Conservation (phyloP, 2,329 filamentous ascomycete genomes). For the Pseudopyrenochaeta lycopersici region DNA sequence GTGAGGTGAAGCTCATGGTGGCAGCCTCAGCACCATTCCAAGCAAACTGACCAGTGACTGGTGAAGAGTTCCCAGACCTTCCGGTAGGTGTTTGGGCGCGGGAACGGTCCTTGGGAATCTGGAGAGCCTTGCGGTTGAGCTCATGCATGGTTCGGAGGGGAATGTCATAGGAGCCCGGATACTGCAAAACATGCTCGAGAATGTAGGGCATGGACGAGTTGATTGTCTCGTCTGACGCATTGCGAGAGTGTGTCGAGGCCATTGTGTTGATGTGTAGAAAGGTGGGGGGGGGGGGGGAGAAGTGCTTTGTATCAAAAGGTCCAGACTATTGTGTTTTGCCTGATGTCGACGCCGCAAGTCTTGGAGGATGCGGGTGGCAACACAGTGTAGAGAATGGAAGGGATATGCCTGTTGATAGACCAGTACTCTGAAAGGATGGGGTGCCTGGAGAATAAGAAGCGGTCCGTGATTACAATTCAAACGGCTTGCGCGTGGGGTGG, state of each 20-base stretch:
- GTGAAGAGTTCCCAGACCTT: slow-evolving; percentile 48
- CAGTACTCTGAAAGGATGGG: slow-evolving; percentile 9
- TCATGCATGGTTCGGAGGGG: slow-evolving; percentile 74
- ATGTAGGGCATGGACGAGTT: slow-evolving; percentile 46
- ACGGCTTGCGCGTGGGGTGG: slow-evolving; percentile 27
- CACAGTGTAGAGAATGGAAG: slow-evolving; percentile 3
- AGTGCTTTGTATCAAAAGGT: slow-evolving; percentile 4
- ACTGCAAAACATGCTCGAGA: slow-evolving; percentile 61
- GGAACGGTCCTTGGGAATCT: slow-evolving; percentile 40
- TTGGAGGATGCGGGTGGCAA: slow-evolving; percentile 10
- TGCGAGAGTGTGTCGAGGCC: slow-evolving; percentile 50
- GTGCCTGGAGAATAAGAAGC: slow-evolving; percentile 9
- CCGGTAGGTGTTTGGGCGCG: slow-evolving; percentile 47
- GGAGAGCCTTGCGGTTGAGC: slow-evolving; percentile 66
- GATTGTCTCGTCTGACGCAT: slow-evolving; percentile 46
- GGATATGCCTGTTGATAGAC: slow-evolving; percentile 5
- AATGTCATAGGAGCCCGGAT: slow-evolving; percentile 71
- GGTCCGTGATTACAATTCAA: slow-evolving; percentile 21
- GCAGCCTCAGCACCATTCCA: slow-evolving; percentile 47
- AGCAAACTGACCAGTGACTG: slow-evolving; percentile 37
- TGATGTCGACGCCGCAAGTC: slow-evolving; percentile 16
- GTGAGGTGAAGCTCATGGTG: slow-evolving; percentile 59
- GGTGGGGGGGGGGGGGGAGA: not conserved
- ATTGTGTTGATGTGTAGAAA: slow-evolving; percentile 25
- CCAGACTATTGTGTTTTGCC: slow-evolving; percentile 12